Base-by-base conservation (phyloP, 1,139 yeast species). In the Arxiozyma telluris region DNA sequence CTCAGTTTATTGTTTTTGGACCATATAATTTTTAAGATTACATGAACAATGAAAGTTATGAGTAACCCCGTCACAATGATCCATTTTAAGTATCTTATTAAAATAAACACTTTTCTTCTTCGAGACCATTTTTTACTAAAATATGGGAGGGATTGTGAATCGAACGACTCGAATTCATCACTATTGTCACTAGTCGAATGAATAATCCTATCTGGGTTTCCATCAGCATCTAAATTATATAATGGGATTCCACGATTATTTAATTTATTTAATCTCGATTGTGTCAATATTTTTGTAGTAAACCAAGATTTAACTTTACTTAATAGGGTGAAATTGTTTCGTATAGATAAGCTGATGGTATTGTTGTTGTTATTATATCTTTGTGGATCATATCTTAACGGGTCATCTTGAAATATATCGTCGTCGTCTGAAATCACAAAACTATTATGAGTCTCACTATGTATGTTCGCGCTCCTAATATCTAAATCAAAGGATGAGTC, bases 211-310 rank as follows among this genome's bases (percentile, higher is more conserved):
- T 17, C n/a, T 30, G 43, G 50, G 23, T 60, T 59, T 4, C 65
- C 62, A 47, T 56, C 50, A 8, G 50, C 39, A 50, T 60, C 60
- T 39, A 62, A 41, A 22, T 62, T 61, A 49, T 62, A 60, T 12
- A 70, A 58, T 30, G 70, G 72, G 3, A 70, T 68, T 1, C 72
- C 72, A 25, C 56, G 59, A 20, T 43, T 41, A 9, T 47, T 47
- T 38, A 50, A 50, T 22, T 34, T 49, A n/a, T 49, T 27, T 43
- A 30, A 43, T 46, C 42, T 41, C 1, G 46, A 43, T 22, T 43
- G 42, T 9, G 23, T 23, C 11, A 47, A 47, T 9, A 38, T 8
- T 47, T 41, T 21, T 12, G 22, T n/a, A 20, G 22, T 15, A 20
- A 34, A 46, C 49, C 42, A 46, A 4, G 21, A 21, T 18, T 17